Evolutionary conservation across 305 asterid genomes (phyloP).

Genomic region (Solanum hybrid): DNA sequence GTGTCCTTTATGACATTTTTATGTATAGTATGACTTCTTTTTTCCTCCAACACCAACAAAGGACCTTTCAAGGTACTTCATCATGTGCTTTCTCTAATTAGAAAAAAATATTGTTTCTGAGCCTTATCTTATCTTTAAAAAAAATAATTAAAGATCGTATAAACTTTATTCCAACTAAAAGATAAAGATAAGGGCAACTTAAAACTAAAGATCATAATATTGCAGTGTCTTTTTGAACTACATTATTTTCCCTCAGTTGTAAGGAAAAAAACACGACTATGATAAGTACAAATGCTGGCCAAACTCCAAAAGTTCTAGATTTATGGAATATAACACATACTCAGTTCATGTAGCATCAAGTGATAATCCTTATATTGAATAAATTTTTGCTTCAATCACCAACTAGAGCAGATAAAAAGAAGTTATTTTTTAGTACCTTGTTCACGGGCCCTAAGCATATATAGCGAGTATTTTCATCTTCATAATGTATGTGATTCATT

Average conservation of each 20-base stretch:
- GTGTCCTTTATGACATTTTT: not conserved
- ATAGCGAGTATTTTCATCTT: conserved; percentile 95
- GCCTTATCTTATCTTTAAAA: not conserved
- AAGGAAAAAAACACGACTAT: not conserved
- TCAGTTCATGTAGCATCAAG: not conserved
- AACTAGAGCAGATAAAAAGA: not conserved
- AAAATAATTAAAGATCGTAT: not conserved
- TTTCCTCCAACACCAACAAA: not conserved
- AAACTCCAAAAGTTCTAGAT: not conserved
- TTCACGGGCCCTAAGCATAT: conserved; percentile 91
- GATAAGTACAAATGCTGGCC: not conserved
- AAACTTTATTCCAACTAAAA: not conserved
- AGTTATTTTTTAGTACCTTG: conserved; percentile 41
- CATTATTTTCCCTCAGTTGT: not conserved
- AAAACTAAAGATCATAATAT: not conserved
- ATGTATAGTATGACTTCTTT: not conserved
- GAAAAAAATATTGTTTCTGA: not conserved
- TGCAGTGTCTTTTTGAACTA: not conserved
- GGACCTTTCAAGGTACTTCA: not conserved
- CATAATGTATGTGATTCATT: conserved; percentile 91
- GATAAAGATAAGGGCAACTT: not conserved
- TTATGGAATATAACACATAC: not conserved
- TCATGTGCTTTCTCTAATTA: not conserved
- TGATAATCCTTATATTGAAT: not conserved
- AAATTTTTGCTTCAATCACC: not conserved